Evolutionary conservation across 148 eudicot species (phyloP).

Genomic region (Nepenthes gracilis): DNA sequence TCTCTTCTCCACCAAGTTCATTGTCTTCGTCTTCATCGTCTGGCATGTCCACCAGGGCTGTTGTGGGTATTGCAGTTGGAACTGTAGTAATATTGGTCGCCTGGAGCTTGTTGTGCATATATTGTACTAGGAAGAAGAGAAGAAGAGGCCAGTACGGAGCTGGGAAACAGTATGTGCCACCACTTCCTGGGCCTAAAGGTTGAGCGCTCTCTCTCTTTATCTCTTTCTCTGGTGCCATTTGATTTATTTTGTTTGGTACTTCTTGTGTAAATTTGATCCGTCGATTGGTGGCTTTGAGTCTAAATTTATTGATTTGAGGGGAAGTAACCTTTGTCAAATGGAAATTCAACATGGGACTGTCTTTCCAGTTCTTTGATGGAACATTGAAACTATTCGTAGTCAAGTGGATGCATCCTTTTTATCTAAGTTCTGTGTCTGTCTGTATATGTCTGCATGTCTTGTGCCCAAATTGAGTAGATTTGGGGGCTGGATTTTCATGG

Average conservation of each 20-base stretch:
- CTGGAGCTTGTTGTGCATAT: conserved; percentile 40
- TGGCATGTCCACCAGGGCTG: conserved; percentile 48
- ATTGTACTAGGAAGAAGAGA: conserved; percentile 48
- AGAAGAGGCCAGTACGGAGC: conserved; percentile 27
- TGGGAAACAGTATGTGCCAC: conserved; percentile 33
- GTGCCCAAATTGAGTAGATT: too few relatives aligned
- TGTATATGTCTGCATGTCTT: too few relatives aligned
- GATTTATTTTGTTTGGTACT: not conserved
- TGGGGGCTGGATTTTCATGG: too few relatives aligned
- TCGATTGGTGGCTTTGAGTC: too few relatives aligned
- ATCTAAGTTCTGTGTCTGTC: too few relatives aligned
- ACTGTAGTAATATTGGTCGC: conserved; percentile 38
- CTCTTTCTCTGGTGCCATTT: not conserved
- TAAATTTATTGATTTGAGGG: too few relatives aligned
- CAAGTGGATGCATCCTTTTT: too few relatives aligned
- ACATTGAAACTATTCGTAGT: too few relatives aligned
- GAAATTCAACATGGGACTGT: too few relatives aligned
- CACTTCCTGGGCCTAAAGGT: conserved; percentile 53
- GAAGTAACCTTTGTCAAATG: too few relatives aligned
- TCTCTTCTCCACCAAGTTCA: conserved; percentile 9
- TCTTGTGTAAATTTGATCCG: not conserved
- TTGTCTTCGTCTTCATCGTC: conserved; percentile 9
- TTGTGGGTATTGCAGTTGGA: conserved; percentile 68
- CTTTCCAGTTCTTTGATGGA: too few relatives aligned
- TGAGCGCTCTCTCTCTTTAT: not conserved